Base-by-base conservation (phyloP, 1,139 yeast genomes). In the Pichia sp. region DNA sequence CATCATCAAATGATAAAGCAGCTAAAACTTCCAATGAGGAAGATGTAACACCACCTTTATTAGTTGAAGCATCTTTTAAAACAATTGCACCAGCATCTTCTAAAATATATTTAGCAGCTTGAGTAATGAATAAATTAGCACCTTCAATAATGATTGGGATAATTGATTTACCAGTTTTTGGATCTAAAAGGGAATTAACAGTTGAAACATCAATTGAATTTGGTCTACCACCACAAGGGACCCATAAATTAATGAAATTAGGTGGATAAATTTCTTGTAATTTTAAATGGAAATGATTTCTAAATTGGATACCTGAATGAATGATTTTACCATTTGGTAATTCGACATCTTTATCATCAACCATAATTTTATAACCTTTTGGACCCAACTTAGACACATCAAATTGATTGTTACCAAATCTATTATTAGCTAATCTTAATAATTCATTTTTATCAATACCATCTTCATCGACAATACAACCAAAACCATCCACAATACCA, bases 171-270 rank as follows among this genome's bases (percentile, higher is more conserved):
- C 95, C 95, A 38, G 92, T 82, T 60, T 79, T 80, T 40, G 72
- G 72, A 64, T 86, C 88, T 58, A 92, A 80, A 59, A 89, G 79
- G 47, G 72, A 72, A 55, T 74, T 71, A 52, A 90, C 95, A 61
- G 86, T 92, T 66, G 82, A 83, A 55, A 92, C 81, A 67, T 90
- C 95, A 67, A 92, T 84, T 18, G 97, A 95, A 59, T 86, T 92
- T 53, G 98, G 98, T 70, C 98, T 85, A 59, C 98, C 98, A 68
- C 98, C 98, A 69, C 98, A 92, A 51, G 98, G 98, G 43, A 90
- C 97, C 69, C 92, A 89, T 61, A 85, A 71, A 61, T 84, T 87
- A 57, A 90, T 74, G 34, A 80, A 81, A 45, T 80, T 73, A 22
- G 60, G 54, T 48, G 85, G 84, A 58, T 77, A 82, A 54, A 77